These are phyloP conservation scores for Aureobasidium pullulans DNA, from an alignment of 2,329 filamentous ascomycete species.

Conservation along the genomic window DNA sequence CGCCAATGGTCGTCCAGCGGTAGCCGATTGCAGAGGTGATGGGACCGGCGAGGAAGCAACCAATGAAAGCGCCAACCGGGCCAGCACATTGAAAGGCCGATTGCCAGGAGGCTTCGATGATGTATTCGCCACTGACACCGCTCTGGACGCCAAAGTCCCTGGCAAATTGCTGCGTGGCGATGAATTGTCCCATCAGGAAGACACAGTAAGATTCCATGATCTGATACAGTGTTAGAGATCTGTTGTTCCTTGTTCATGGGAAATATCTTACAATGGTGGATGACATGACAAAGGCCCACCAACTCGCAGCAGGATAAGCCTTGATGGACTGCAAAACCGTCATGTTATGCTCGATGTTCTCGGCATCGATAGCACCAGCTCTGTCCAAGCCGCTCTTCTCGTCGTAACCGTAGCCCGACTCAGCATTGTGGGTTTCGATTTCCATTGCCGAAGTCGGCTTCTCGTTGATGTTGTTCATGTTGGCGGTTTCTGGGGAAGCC, in stretches of 20 bases:
- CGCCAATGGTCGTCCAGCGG: constrained; percentile 49
- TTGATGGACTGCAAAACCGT: constrained; percentile 43
- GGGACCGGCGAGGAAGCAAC: constrained; percentile 54
- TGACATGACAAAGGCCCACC: constrained; percentile 51
- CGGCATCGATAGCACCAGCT: constrained; percentile 50
- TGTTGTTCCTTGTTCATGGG: constrained; percentile 6
- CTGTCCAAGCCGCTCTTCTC: constrained; percentile 33
- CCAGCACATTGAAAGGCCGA: constrained; percentile 50
- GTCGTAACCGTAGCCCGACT: neutral
- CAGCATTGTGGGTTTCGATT: neutral
- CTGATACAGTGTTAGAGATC: constrained; percentile 30
- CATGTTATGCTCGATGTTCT: constrained; percentile 48
- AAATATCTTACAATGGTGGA: constrained; percentile 45
- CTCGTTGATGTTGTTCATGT: neutral
- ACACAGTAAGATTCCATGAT: constrained; percentile 60
- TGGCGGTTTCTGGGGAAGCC: neutral
- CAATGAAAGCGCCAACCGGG: constrained; percentile 52
- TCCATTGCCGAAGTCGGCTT: neutral
- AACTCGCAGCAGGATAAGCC: constrained; percentile 47
- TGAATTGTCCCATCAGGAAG: constrained; percentile 54
- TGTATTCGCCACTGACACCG: constrained; percentile 13
- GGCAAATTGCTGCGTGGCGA: constrained; percentile 45
- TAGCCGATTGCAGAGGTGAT: constrained; percentile 53
- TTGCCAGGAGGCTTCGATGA: constrained; percentile 51
- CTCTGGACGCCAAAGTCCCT: constrained; percentile 40